phyloP scores from a whole-genome alignment of 305 asterid genomes.

The Petunia hybrid region DNA sequence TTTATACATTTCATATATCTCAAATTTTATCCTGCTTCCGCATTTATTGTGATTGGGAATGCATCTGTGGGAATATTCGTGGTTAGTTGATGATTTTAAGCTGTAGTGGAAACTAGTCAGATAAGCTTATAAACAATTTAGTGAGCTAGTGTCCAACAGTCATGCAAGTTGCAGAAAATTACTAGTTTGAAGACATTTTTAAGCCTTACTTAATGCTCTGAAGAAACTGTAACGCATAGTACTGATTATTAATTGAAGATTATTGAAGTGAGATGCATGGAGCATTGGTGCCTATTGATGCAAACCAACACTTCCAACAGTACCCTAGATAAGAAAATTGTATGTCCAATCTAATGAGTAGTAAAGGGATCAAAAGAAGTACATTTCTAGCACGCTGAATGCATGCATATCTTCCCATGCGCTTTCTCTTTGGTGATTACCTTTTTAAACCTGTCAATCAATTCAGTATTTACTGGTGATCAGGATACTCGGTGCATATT shows the following conservation, averaged over 20 bases:
- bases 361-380: slow-evolving; percentile 21
- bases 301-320: slow-evolving; percentile 20
- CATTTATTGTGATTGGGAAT: slow-evolving; percentile 2
- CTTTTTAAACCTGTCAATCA: slow-evolving; percentile 9
- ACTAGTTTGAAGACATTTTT: not conserved
- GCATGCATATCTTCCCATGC: slow-evolving; percentile 21
- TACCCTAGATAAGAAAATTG: not conserved
- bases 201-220: slow-evolving; percentile 15
- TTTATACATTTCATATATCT: not conserved
- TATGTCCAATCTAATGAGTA: not conserved
- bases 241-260: not conserved
- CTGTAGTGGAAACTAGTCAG: not conserved
- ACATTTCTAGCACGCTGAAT: slow-evolving; percentile 22
- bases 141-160: not conserved
- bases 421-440: slow-evolving; percentile 4
- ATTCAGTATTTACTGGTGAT: slow-evolving; percentile 33
- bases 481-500: slow-evolving; percentile 77
- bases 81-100: not conserved
- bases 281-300: not conserved
- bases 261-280: slow-evolving; percentile 18
- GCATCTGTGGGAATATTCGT: slow-evolving; percentile 4
- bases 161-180: slow-evolving; percentile 21
- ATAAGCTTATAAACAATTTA: not conserved
- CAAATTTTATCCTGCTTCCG: not conserved
- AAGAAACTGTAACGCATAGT: slow-evolving; percentile 2